Conservation (phyloP, 257 asterid genomes). For the Jacaranda mimosifolia region DNA sequence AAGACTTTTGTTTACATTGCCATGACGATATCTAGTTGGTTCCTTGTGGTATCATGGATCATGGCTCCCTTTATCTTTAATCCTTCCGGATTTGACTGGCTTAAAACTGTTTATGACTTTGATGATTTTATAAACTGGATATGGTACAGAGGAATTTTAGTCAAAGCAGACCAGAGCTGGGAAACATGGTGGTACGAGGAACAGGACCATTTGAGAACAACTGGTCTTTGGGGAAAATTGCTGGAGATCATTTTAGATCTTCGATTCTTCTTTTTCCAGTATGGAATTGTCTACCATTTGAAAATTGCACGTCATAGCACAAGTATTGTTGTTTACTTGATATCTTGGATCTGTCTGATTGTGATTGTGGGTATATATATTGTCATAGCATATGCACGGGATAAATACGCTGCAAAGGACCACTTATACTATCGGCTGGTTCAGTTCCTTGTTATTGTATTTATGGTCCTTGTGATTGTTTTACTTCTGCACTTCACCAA, state of each 20-base stretch:
- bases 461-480: conserved; percentile 57
- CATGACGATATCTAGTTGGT: conserved; percentile 92
- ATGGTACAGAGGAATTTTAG: conserved; percentile 83
- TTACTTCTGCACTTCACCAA: conserved; percentile 61
- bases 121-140: conserved; percentile 85
- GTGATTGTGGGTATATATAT: conserved; percentile 65
- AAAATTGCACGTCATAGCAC: conserved; percentile 50
- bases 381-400: conserved; percentile 73
- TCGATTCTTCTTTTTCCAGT: conserved; percentile 95
- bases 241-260: conserved; percentile 89
- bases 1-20: conserved; percentile 74
- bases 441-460: conserved; percentile 73
- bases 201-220: conserved; percentile 88
- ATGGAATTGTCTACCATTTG: conserved; percentile 91
- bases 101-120: conserved; percentile 91
- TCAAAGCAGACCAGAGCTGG: conserved; percentile 89
- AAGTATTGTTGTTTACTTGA: conserved; percentile 79
- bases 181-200: conserved; percentile 98
- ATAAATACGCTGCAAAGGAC: conserved; percentile 74
- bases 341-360: conserved; percentile 83
- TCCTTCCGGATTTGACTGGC: conserved; percentile 97
- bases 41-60: conserved; percentile 90
- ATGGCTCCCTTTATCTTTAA: conserved; percentile 88
- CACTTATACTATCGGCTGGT: conserved; percentile 81
- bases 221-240: conserved; percentile 96